Evolutionary conservation across 305 asterid genomes (phyloP).

Genomic region (Andrographis paniculata): DNA sequence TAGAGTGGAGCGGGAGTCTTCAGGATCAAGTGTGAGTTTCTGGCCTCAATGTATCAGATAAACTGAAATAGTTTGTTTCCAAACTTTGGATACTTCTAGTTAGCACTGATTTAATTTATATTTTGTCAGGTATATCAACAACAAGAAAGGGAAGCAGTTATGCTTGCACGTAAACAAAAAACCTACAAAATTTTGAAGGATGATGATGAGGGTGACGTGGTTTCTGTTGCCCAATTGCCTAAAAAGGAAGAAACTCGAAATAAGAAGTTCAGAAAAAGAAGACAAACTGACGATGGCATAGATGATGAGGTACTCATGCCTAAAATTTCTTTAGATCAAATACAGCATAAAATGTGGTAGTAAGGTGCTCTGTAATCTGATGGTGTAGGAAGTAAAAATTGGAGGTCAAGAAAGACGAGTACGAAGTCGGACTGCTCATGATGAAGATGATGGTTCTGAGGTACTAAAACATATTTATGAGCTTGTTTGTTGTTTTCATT

Average conservation of each 20-base stretch:
- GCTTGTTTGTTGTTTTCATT: conserved; percentile 8
- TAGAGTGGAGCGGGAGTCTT: conserved; percentile 62
- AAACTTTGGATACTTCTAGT: conserved; percentile 12
- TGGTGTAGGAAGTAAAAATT: conserved; percentile 32
- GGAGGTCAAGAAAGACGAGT: conserved; percentile 48
- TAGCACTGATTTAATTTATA: background rate
- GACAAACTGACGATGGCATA: conserved; percentile 43
- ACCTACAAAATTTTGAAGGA: conserved; percentile 66
- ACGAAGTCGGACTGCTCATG: conserved; percentile 42
- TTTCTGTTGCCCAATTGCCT: conserved; percentile 31
- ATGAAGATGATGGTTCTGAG: conserved; percentile 66
- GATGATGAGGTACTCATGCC: conserved; percentile 62
- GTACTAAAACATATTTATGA: conserved; percentile 24
- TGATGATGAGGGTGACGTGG: conserved; percentile 34
- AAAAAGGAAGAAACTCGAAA: conserved; percentile 34
- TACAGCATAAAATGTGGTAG: background rate
- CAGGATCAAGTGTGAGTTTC: conserved; percentile 68
- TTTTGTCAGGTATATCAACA: conserved; percentile 49
- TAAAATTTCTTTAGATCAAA: conserved; percentile 1
- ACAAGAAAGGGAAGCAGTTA: conserved; percentile 62
- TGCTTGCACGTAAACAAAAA: conserved; percentile 56
- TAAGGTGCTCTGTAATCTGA: conserved; percentile 6
- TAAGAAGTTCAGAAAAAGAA: conserved; percentile 77
- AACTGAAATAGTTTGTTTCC: background rate
- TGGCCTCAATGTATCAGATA: conserved; percentile 9